These are phyloP conservation scores for Pleurotus cornucopiae DNA, from an alignment of 768 basidiomycete genomes.

Conservation along the genomic window DNA sequence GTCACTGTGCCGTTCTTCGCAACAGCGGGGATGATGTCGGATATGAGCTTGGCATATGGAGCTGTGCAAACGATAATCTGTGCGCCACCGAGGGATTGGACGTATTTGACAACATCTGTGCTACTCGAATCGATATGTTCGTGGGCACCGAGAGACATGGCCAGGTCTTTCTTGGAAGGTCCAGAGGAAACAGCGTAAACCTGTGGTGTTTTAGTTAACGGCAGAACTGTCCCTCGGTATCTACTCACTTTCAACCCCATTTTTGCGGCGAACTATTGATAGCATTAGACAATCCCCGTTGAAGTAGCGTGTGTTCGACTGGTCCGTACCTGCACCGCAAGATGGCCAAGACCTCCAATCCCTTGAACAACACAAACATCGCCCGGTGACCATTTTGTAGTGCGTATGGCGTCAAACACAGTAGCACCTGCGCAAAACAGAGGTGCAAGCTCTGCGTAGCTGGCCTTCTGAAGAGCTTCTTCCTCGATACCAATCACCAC, in stretches of 20 bases:
- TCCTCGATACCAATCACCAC: constrained; percentile 4
- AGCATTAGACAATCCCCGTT: background rate
- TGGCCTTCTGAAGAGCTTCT: constrained; percentile 7
- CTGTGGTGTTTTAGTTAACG: background rate
- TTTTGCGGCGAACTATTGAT: constrained; percentile 3
- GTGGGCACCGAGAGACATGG: constrained; percentile 3
- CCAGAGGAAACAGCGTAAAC: constrained; percentile 7
- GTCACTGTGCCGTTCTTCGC: constrained; percentile 9
- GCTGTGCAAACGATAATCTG: constrained; percentile 9
- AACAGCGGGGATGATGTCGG: constrained; percentile 6
- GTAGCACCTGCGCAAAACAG: constrained; percentile 8
- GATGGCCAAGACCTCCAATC: constrained; percentile 9
- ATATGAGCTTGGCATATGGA: constrained; percentile 6
- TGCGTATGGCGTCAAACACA: constrained; percentile 6
- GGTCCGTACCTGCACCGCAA: constrained; percentile 7
- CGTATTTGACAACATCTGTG: constrained; percentile 7
- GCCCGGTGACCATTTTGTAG: constrained; percentile 6
- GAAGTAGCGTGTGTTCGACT: background rate
- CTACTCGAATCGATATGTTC: constrained; percentile 6
- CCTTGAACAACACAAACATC: constrained; percentile 10
- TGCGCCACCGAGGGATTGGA: constrained; percentile 9
- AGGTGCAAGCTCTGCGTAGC: constrained; percentile 9
- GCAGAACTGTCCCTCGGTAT: background rate
- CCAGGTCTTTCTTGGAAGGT: constrained; percentile 4
- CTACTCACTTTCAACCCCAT: constrained; percentile 5